Evolutionary conservation across 2,329 filamentous ascomycete species (phyloP), one percentile per base, ranked within the genome.

Genomic region (Claviceps quebecensis): DNA sequence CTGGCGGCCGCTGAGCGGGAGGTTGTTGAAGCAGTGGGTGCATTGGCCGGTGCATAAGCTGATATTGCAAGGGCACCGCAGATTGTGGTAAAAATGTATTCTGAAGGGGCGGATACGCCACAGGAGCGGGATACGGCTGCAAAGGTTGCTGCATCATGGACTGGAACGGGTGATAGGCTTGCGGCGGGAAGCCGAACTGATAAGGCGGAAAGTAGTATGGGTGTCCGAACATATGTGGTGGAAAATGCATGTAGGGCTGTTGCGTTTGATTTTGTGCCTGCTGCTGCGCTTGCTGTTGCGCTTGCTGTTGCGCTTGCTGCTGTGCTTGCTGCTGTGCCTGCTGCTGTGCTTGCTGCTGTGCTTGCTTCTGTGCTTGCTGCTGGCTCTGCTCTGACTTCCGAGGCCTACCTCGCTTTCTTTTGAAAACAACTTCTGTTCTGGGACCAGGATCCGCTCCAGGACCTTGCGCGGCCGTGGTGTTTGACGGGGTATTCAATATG

Each of bases 361-460:
- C 29, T 4, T 34, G 29, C 9, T 13, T 46, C 14, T 36, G 46
- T 44, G 17, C 23, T 16, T 47, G 47, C 39, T 52, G 38, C 36
- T 47, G 41, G 11, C 22, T 34, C 39, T 19, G 9, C 14, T 47
- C 45, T 45, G 53, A 47, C 47, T 54, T 54, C 26, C 53, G 44
- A 26, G 53, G 50, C n/a, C 50, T 23, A 9, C 53, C 53, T 48
- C 50, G 44, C 40, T 54, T 54, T 37, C 44, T 48, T 40, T 52
- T 52, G 16, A 29, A 14, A 3, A 38, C 23, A 38, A 40, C 26
- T 22, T 37, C 50, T 5, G 48, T 17, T 43, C 50, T 50, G 4
- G 44, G 19, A 26, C 29, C 41, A 26, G 29, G 29, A 34, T 37
- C 50, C 6, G 50, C 29, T 43, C 50, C 50, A 3, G 44, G n/a